Conservation (phyloP, 139 green algal genomes). For the Ettlia oleoabundans region DNA sequence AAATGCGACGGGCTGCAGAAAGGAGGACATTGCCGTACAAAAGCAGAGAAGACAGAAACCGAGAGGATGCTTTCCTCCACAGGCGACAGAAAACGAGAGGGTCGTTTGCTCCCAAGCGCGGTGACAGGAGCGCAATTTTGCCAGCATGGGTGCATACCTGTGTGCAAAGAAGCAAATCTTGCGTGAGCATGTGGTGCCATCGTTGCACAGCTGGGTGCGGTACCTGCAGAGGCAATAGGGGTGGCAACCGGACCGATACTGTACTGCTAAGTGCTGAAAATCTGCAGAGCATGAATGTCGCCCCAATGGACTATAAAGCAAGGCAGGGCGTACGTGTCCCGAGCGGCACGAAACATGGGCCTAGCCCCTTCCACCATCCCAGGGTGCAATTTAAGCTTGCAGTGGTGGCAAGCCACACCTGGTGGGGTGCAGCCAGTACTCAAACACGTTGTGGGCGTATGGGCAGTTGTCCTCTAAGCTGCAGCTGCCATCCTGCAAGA, state of each 20-base stretch:
- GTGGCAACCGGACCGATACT: no score
- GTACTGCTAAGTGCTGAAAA: no score
- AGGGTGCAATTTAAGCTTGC: no score
- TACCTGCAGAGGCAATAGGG: slow-evolving; percentile 48
- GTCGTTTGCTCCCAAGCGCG: background rate
- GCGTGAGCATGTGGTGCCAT: slow-evolving; percentile 70
- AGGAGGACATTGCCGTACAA: no score
- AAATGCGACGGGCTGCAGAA: no score
- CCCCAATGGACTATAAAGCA: background rate
- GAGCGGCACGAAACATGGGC: background rate
- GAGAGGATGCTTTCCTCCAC: background rate
- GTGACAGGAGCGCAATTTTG: background rate
- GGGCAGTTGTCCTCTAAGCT: slow-evolving; percentile 67
- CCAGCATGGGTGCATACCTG: slow-evolving; percentile 7
- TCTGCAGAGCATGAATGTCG: no score
- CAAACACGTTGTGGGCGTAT: slow-evolving; percentile 87
- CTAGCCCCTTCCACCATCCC: background rate
- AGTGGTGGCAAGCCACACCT: slow-evolving; percentile 68
- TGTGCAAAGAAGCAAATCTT: slow-evolving; percentile 94
- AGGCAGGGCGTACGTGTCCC: background rate
- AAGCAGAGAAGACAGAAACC: no score
- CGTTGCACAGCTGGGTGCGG: slow-evolving; percentile 90
- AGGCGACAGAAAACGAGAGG: background rate
- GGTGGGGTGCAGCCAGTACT: slow-evolving; percentile 88
- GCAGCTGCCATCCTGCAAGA: slow-evolving; percentile 39